These are phyloP conservation scores for Fusarium duplospermum DNA, from an alignment of 2,329 filamentous ascomycete species.

Conservation along the genomic window DNA sequence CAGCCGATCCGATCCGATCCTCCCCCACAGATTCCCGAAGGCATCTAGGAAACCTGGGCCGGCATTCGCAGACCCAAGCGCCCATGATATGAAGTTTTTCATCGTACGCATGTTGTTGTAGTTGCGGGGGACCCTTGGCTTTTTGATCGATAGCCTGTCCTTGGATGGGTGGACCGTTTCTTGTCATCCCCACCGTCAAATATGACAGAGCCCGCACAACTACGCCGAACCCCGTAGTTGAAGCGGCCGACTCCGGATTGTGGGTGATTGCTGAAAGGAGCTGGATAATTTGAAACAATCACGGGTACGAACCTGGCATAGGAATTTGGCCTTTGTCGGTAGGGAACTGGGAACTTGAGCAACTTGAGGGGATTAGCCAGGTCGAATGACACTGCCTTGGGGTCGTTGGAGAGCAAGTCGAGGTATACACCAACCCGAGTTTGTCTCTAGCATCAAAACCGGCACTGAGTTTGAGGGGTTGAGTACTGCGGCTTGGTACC, in stretches of 20 bases:
- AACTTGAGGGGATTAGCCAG: no score
- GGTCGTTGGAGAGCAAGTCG: no score
- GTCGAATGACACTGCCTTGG: no score
- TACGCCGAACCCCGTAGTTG: background rate
- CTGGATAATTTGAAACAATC: no score
- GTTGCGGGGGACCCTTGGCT: background rate
- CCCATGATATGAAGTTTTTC: background rate
- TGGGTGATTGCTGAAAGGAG: background rate
- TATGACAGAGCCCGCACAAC: background rate
- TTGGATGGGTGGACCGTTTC: background rate
- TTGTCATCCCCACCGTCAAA: background rate
- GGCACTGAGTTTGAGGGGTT: background rate
- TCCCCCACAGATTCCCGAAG: slow-evolving; percentile 5
- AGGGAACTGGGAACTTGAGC: no score
- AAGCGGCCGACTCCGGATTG: background rate
- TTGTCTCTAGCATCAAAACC: background rate
- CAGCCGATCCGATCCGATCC: slow-evolving; percentile 10
- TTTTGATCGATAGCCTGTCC: background rate
- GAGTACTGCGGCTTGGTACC: background rate
- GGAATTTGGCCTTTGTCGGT: no score
- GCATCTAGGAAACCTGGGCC: slow-evolving; percentile 9
- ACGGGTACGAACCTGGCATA: no score
- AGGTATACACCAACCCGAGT: no score
- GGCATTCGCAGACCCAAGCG: slow-evolving; percentile 10
- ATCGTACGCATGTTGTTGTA: background rate